Percentiles rank a stretch among this genome's conserved stretches.
These are phyloP conservation scores for Pistacia vera DNA, from an alignment of 345 rosid genomes.

Conservation along the genomic window DNA sequence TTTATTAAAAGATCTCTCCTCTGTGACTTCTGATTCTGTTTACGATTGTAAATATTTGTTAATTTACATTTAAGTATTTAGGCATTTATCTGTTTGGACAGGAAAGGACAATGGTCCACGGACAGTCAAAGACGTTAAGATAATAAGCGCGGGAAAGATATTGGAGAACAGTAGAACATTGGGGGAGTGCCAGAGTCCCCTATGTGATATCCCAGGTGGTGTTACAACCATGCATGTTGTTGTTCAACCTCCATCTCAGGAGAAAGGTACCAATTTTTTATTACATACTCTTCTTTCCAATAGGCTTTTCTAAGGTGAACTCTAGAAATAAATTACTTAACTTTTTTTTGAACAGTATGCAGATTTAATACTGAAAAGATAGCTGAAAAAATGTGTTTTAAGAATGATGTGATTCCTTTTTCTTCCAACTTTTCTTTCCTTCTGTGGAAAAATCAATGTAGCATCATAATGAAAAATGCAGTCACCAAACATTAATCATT, in stretches of 20 bases:
- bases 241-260: constrained; percentile 74
- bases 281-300: background rate
- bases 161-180: constrained; percentile 84
- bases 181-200: constrained; percentile 81
- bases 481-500: background rate
- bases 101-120: constrained; percentile 88
- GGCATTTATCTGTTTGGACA: constrained; percentile 28
- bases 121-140: constrained; percentile 86
- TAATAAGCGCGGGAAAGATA: constrained; percentile 92
- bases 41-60: background rate
- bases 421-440: background rate
- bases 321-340: background rate
- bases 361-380: background rate
- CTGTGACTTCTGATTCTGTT: background rate
- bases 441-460: background rate
- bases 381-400: background rate
- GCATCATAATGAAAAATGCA: background rate
- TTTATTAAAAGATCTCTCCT: background rate
- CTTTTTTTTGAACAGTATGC: constrained; percentile 1
- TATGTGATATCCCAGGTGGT: constrained; percentile 77
- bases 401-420: background rate
- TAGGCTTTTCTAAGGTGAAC: constrained; percentile 7
- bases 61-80: background rate
- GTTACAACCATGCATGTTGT: constrained; percentile 98
- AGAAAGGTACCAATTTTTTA: constrained; percentile 57